These are phyloP conservation scores for Hemileccinum hortonii DNA, from an alignment of 1,284 basidiomycete species.

Conservation along the genomic window DNA sequence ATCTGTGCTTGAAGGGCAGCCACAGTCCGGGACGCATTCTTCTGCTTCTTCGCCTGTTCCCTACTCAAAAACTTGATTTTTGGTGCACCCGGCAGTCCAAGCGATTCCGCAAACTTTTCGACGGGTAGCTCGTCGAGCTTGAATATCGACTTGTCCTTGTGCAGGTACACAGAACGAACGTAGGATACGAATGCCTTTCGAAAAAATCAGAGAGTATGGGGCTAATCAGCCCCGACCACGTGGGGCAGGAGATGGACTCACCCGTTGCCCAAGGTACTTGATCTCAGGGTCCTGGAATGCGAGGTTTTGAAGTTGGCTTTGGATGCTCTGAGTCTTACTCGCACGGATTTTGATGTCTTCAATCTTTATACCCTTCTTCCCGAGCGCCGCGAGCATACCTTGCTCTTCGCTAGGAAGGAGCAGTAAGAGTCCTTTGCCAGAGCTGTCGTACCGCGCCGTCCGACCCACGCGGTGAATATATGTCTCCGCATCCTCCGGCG, in stretches of 20 bases:
- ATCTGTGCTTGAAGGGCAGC: conserved; percentile 38
- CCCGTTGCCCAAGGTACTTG: conserved; percentile 94
- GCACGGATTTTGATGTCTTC: conserved; percentile 88
- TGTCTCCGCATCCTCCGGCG: conserved; percentile 96
- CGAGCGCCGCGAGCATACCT: conserved; percentile 77
- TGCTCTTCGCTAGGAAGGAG: conserved; percentile 90
- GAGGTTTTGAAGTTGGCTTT: conserved; percentile 88
- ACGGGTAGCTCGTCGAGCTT: conserved; percentile 82
- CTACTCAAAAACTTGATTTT: conserved; percentile 90
- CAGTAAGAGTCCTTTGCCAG: conserved; percentile 85
- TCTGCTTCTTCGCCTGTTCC: conserved; percentile 71
- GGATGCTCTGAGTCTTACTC: conserved; percentile 85
- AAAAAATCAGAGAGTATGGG: background rate
- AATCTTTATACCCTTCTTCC: conserved; percentile 73
- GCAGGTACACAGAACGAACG: conserved; percentile 88
- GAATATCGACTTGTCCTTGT: conserved; percentile 94
- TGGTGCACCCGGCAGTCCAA: conserved; percentile 93
- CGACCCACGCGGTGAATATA: conserved; percentile 98
- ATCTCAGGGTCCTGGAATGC: conserved; percentile 96
- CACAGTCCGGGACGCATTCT: conserved; percentile 61
- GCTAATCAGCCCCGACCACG: conserved; percentile 3
- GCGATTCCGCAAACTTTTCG: conserved; percentile 82
- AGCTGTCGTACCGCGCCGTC: conserved; percentile 91
- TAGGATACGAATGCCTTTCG: conserved; percentile 93
- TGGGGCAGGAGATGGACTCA: conserved; percentile 39